These are phyloP conservation scores for Phialemonium atrogriseum DNA, from an alignment of 2,329 filamentous ascomycete species.

Conservation along the genomic window DNA sequence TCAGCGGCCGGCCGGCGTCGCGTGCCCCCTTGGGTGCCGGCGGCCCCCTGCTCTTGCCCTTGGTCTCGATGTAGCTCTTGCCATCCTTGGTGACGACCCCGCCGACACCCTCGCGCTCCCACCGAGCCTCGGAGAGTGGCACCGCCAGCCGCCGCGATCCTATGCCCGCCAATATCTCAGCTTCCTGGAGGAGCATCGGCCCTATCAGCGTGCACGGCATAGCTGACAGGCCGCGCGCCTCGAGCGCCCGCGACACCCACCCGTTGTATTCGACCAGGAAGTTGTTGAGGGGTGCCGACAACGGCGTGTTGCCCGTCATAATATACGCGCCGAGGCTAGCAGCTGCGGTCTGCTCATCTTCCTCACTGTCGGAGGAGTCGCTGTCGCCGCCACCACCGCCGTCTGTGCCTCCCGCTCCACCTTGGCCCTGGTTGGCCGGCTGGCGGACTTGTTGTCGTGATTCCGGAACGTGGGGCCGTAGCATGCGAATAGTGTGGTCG, in stretches of 20 bases:
- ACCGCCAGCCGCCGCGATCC: conserved; percentile 75
- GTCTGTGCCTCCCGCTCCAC: conserved; percentile 12
- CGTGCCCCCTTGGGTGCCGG: conserved; percentile 20
- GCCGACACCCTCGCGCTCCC: conserved; percentile 71
- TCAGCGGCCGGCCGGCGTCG: conserved; percentile 44
- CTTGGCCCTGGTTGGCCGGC: conserved; percentile 21
- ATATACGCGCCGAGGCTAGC: conserved; percentile 70
- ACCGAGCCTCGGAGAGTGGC: conserved; percentile 74
- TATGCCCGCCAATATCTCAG: conserved; percentile 60
- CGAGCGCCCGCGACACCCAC: conserved; percentile 72
- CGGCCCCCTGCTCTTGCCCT: conserved; percentile 12
- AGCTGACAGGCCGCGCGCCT: conserved; percentile 58
- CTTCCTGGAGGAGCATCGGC: conserved; percentile 72
- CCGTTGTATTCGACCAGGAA: conserved; percentile 76
- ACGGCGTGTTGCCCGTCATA: conserved; percentile 74
- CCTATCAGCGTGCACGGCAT: conserved; percentile 73
- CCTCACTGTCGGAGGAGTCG: conserved; percentile 28
- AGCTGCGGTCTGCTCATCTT: conserved; percentile 56
- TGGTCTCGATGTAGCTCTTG: conserved; percentile 50
- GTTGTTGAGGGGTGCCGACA: conserved; percentile 71
- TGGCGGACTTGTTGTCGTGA: conserved; percentile 25
- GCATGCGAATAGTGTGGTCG: conserved; percentile 74
- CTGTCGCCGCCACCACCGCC: conserved; percentile 20
- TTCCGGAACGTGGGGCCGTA: conserved; percentile 67
- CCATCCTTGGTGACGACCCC: conserved; percentile 53